Conservation (phyloP, 148 eudicot genomes). For the Diospyros lotus region DNA sequence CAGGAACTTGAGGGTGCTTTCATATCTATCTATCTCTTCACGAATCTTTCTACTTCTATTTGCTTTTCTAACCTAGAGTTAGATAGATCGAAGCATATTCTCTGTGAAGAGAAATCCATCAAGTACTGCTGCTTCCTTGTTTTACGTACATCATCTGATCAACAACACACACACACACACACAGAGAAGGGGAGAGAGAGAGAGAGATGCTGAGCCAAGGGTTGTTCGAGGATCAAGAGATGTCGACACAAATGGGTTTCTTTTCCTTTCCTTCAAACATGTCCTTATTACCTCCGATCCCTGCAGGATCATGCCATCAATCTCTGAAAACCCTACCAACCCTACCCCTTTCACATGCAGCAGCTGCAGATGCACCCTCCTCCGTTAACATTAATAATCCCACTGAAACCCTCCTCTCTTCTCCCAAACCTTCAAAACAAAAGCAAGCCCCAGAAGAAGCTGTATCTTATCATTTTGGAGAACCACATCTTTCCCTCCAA, state of each 20-base stretch:
- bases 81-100: too few relatives aligned
- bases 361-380: constrained; percentile 5
- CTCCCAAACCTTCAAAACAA: constrained; percentile 26
- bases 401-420: constrained; percentile 19
- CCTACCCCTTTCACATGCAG: background rate
- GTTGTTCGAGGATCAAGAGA: constrained; percentile 39
- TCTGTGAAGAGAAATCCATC: too few relatives aligned
- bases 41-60: too few relatives aligned
- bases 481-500: constrained; percentile 45
- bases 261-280: constrained; percentile 34
- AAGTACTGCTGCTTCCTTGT: too few relatives aligned
- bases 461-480: constrained; percentile 18
- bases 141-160: too few relatives aligned
- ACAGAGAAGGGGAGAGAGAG: background rate
- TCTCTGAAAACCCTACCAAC: constrained; percentile 22
- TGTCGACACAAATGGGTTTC: constrained; percentile 44
- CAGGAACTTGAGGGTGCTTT: too few relatives aligned
- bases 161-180: too few relatives aligned
- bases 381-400: background rate
- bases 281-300: constrained; percentile 5
- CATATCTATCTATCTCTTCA: too few relatives aligned
- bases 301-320: constrained; percentile 18
- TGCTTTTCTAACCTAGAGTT: too few relatives aligned
- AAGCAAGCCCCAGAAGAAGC: constrained; percentile 14
- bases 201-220: constrained; percentile 38